Conservation (phyloP, 164 flowering plant species). For the Tetracentron sinense region DNA sequence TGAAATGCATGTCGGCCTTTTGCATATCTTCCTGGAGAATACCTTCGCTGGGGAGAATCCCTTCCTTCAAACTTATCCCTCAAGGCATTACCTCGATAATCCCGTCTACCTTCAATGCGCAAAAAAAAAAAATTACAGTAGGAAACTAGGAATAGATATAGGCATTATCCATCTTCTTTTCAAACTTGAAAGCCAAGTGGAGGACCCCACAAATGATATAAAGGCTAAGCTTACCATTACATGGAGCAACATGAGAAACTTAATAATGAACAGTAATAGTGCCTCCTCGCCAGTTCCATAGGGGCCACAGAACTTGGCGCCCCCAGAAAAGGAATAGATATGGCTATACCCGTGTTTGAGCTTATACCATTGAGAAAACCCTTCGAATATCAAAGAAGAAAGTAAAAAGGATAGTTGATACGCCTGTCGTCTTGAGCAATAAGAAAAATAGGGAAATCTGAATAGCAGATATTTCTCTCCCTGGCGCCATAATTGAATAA, state of each 20-base stretch:
- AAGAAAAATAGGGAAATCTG: slow-evolving; percentile 31
- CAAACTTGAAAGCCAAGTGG: slow-evolving; percentile 8
- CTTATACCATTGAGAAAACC: slow-evolving; percentile 35
- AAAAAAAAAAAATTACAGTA: slow-evolving; percentile 13
- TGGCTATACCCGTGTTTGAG: slow-evolving; percentile 36
- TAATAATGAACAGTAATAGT: slow-evolving; percentile 41
- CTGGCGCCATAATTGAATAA: slow-evolving; percentile 27
- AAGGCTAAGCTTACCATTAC: slow-evolving; percentile 56
- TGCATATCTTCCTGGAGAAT: slow-evolving; percentile 54
- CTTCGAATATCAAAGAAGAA: slow-evolving; percentile 38
- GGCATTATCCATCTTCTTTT: neutral
- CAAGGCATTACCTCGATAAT: slow-evolving; percentile 47
- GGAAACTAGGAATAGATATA: neutral
- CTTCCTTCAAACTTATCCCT: slow-evolving; percentile 75
- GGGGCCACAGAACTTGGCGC: slow-evolving; percentile 30
- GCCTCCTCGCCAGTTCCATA: slow-evolving; percentile 53
- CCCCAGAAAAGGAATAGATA: slow-evolving; percentile 36
- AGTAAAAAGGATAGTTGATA: slow-evolving; percentile 21
- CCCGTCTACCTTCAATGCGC: slow-evolving; percentile 56
- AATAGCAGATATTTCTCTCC: slow-evolving; percentile 27
- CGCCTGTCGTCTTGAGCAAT: slow-evolving; percentile 36
- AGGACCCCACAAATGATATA: slow-evolving; percentile 12
- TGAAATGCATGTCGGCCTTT: slow-evolving; percentile 43
- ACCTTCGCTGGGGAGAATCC: slow-evolving; percentile 53
- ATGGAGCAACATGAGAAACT: slow-evolving; percentile 50